phyloP scores from a whole-genome alignment of 2,329 filamentous ascomycete genomes.

The Alternaria sp. region DNA sequence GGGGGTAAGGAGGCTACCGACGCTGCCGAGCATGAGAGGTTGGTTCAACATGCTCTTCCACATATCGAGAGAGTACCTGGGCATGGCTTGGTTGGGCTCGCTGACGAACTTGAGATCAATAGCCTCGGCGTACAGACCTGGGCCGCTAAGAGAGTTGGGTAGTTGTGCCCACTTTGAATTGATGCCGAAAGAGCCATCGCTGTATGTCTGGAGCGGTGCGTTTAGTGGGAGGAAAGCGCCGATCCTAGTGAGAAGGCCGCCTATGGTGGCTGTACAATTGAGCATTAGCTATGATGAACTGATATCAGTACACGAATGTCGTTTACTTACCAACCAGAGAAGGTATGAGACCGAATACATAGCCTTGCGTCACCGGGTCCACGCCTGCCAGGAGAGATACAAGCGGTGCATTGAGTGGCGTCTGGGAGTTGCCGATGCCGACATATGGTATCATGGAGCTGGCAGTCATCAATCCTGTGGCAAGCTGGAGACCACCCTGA shows the following conservation, averaged over 20 bases:
- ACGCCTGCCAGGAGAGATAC: slow-evolving; percentile 10
- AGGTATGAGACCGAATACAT: slow-evolving; percentile 8
- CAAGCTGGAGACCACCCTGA: slow-evolving; percentile 12
- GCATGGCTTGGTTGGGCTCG: slow-evolving; percentile 1
- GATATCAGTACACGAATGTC: not conserved
- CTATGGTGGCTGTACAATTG: slow-evolving; percentile 6
- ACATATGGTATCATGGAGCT: slow-evolving; percentile 15
- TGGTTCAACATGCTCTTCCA: slow-evolving; percentile 20
- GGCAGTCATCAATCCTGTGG: slow-evolving; percentile 8
- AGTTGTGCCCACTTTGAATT: slow-evolving; percentile 18
- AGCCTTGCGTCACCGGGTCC: slow-evolving; percentile 10
- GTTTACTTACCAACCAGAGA: slow-evolving; percentile 10
- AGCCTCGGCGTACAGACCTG: slow-evolving; percentile 18
- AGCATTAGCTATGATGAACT: not conserved
- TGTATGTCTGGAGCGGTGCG: slow-evolving; percentile 7
- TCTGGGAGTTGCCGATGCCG: slow-evolving; percentile 4
- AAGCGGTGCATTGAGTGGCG: slow-evolving; percentile 14
- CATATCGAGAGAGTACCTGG: slow-evolving; percentile 7
- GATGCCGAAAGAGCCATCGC: slow-evolving; percentile 9
- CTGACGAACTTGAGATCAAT: slow-evolving; percentile 19
- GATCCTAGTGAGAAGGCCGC: slow-evolving; percentile 11
- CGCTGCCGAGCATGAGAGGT: slow-evolving; percentile 11
- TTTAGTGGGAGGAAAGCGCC: slow-evolving; percentile 16
- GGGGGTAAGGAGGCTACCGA: not conserved
- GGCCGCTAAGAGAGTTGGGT: slow-evolving; percentile 13